Evolutionary conservation across 495 filamentous ascomycete species (phyloP).

Genomic region (Letharia lupina): DNA sequence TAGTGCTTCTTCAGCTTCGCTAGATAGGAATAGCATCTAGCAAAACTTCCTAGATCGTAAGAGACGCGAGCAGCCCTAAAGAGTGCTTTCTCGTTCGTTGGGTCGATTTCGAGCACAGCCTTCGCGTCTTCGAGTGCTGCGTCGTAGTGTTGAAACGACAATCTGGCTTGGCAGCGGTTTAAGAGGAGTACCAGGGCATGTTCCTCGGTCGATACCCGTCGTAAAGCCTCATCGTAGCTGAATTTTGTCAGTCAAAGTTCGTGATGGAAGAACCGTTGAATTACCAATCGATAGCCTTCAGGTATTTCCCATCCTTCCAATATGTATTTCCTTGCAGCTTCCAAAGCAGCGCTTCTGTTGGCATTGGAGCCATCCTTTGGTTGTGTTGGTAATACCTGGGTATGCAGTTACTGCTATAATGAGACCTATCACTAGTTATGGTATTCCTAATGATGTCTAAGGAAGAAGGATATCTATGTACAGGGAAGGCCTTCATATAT

Average conservation of each 20-base stretch:
- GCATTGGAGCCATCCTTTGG: background rate
- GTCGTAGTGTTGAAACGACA: constrained; percentile 40
- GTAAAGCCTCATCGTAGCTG: constrained; percentile 13
- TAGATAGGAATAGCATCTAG: constrained; percentile 30
- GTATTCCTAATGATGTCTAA: too few relatives aligned
- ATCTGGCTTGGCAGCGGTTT: constrained; percentile 42
- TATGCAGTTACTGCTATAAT: too few relatives aligned
- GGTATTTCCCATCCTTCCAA: background rate
- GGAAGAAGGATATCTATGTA: too few relatives aligned
- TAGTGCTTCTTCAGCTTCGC: constrained; percentile 23
- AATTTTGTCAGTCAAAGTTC: background rate
- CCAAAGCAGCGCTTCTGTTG: background rate
- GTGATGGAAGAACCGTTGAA: background rate
- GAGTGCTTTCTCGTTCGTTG: constrained; percentile 37
- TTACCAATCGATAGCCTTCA: constrained; percentile 14
- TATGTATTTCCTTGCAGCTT: constrained; percentile 7
- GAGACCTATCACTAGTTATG: too few relatives aligned
- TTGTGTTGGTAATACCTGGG: background rate
- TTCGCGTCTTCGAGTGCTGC: constrained; percentile 38
- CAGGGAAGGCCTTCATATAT: too few relatives aligned
- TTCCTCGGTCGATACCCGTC: background rate
- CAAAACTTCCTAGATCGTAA: constrained; percentile 38
- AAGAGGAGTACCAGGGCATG: constrained; percentile 19
- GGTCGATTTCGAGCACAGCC: constrained; percentile 19
- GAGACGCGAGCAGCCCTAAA: constrained; percentile 40